Base-by-base conservation (phyloP, 2,329 filamentous ascomycete species). In the Neofusicoccum kwambonambiense region DNA sequence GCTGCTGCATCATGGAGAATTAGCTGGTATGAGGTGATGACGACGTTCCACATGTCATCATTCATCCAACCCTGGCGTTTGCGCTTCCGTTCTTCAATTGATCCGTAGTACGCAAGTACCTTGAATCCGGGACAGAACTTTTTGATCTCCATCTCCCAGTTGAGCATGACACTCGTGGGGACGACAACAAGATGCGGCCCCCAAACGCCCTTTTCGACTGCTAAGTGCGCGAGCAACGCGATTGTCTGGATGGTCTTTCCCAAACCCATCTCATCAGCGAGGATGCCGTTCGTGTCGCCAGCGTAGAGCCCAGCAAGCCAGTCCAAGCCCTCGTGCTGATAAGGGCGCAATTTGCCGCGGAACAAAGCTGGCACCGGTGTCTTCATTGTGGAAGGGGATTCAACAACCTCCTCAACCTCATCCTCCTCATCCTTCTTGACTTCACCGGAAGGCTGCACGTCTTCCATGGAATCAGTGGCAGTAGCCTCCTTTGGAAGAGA, bases 101-200 rank as follows among this genome's bases (percentile, higher is more conserved):
- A 92, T 49, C 96, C 95, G 75, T 98, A 99, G 79, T 99, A 99
- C 0, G 93, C 95, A 66, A 99, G 83, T 64, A 99, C 96, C 75
- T 97, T 98, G 83, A 99, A 99, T 0, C 95, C 94, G 3, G 96
- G 95, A 65, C 93, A 92, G 87, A 94, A 99, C 76, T 99, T 99
- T 75, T 98, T 98, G 84, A 99, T 99, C 78, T 99, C 95, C 90
- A 98, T 98, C 77, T 99, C 96, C 95, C 95, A 99, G 75, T 99
- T 99, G 69, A 99, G 87, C 85, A 99, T 97, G 56, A 99, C 96
- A 77, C 93, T 98, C 2, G 95, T 99, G 1, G 95, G 95, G 1
- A 99, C 95, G 67, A 99, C 90, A 56, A 99, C 92, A 27, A 99
- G 82, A 81, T 99, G 95, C 0, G 95, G 93, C 0, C 96, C 95